Evolutionary conservation across 1,139 yeast species (phyloP).

Genomic region (Candida neerlandica): DNA sequence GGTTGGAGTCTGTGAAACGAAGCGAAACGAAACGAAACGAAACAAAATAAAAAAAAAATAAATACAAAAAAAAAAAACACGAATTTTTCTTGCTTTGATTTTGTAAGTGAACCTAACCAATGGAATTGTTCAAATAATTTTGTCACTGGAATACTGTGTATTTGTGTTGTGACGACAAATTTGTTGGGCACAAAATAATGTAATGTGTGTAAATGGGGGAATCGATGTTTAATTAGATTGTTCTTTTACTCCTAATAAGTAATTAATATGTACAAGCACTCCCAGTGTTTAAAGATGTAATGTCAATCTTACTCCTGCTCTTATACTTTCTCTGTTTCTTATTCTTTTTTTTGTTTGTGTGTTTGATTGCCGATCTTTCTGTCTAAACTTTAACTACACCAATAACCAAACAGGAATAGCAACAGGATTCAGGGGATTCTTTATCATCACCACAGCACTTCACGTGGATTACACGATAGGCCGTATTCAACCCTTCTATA

Average conservation of each 20-base stretch:
- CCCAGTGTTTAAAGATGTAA: conserved; percentile 1
- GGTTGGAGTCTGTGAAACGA: neutral
- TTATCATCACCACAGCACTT: no score
- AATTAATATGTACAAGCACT: neutral
- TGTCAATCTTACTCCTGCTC: neutral
- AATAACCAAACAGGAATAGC: no score
- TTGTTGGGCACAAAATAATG: no score
- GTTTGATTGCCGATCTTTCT: neutral
- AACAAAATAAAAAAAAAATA: neutral
- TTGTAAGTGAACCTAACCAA: neutral
- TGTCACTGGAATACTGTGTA: neutral
- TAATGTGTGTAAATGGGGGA: no score
- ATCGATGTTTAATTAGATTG: no score
- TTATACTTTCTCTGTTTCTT: neutral
- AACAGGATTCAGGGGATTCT: no score
- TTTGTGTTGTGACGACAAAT: neutral
- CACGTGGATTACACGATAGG: no score
- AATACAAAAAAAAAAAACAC: neutral
- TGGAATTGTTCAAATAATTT: neutral
- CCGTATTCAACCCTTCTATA: no score
- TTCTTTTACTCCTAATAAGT: neutral
- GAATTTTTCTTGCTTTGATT: neutral
- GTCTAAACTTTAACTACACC: no score
- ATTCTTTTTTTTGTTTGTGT: neutral
- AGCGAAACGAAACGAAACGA: neutral